Percentiles rank a stretch among this genome's conserved stretches.
Conservation (phyloP, 2,329 filamentous ascomycete genomes). For the Metarhizium sp. region DNA sequence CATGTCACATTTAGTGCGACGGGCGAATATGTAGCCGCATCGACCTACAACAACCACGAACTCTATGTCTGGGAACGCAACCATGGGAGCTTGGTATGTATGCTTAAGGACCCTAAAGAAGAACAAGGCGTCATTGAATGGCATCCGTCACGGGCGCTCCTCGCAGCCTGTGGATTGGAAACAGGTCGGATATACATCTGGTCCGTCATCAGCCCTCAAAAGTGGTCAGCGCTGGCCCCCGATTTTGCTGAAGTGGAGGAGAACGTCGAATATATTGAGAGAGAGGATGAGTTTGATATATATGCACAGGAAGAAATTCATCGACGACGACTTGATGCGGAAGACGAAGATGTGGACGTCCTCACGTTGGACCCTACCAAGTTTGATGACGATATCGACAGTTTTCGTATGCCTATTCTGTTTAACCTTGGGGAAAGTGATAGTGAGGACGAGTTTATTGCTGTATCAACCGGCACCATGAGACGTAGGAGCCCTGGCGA, state of each 20-base stretch:
- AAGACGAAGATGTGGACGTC: conserved; percentile 91
- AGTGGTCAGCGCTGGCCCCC: conserved; percentile 93
- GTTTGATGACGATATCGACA: conserved; percentile 47
- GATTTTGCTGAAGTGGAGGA: conserved; percentile 98
- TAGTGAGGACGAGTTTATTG: conserved; percentile 79
- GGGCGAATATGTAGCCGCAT: conserved; percentile 91
- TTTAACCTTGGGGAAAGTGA: conserved; percentile 89
- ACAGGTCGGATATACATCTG: conserved; percentile 91
- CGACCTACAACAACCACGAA: conserved; percentile 96
- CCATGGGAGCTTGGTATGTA: conserved; percentile 89
- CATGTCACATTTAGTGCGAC: conserved; percentile 91
- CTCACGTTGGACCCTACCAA: conserved; percentile 64
- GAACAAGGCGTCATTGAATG: conserved; percentile 95
- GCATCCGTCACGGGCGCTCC: conserved; percentile 80
- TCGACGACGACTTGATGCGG: conserved; percentile 77
- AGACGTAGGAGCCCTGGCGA: conserved; percentile 75
- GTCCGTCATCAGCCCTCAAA: conserved; percentile 90
- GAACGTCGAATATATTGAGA: conserved; percentile 92
- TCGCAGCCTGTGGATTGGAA: conserved; percentile 87
- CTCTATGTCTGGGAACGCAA: conserved; percentile 97
- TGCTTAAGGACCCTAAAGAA: conserved; percentile 92
- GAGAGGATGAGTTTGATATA: conserved; percentile 96
- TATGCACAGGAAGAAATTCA: conserved; percentile 92
- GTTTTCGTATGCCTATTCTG: conserved; percentile 90
- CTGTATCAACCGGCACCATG: conserved; percentile 70